Base-by-base conservation (phyloP, 352 stramenopile species). In the Pythium periplocum region DNA sequence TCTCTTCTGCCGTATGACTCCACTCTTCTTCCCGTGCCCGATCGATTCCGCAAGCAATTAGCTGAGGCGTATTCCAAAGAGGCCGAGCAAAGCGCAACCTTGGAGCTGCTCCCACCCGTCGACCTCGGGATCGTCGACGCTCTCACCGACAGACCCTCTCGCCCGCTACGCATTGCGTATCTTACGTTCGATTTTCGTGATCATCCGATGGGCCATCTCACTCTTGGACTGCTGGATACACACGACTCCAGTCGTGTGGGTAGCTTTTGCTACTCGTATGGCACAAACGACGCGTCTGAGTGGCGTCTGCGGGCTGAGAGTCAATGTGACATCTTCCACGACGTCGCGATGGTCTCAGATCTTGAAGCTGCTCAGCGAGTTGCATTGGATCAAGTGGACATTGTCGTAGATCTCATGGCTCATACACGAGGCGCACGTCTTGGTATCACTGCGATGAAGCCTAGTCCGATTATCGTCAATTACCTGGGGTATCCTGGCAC, bases 121-220 rank as follows among this genome's bases (percentile, higher is more conserved):
- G 32, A 58, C 3, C 0, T 32, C 45, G 10, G 2, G 30, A 59
- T 45, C 37, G 51, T 48, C 2, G 5, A 33, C 30, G n/a, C 39
- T 37, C 10, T 62, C 10, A 30, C 30, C 30, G 26, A 68, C 17
- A 75, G 67, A 70, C 59, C 66, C 71, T 37, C 51, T 11, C 32
- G 63, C 55, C 55, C 83, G 66, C 55, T 90, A n/a, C 64, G 76
- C 10, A 57, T 96, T 0, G 92, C 88, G 8, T 94, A 98, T 52
- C 37, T 97, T 17, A 94, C 85, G 55, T 93, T 77, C 40, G 85
- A 98, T 68, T 96, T 98, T 51, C 77, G 84, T 1, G 93, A 98
- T 57, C 90, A 98, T 54, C 86, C 92, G 6, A 98, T 98, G 89
- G 92, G 86, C 2, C 86, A 96, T 40, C 68, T 98, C 26, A 97